Evolutionary conservation across 2,329 filamentous ascomycete genomes (phyloP).

Genomic region (Byssochlamys sp.): DNA sequence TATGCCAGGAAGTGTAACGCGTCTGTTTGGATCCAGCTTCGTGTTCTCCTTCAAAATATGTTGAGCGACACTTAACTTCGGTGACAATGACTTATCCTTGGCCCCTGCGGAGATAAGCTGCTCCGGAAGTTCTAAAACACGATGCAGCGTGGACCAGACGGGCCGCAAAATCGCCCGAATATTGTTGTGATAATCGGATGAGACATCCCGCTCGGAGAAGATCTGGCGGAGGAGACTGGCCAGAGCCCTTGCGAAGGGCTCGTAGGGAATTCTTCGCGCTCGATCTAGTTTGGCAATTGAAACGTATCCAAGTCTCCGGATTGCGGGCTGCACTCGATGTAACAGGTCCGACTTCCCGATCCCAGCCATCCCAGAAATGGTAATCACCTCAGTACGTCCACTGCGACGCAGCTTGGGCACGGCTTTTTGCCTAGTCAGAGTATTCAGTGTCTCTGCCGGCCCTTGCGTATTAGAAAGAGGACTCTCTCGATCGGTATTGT

Average conservation of each 20-base stretch:
- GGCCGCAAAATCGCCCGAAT: slow-evolving; percentile 47
- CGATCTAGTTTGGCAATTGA: slow-evolving; percentile 53
- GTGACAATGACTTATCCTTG: slow-evolving; percentile 24
- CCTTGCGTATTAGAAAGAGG: slow-evolving; percentile 23
- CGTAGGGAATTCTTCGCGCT: slow-evolving; percentile 50
- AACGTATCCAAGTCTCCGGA: slow-evolving; percentile 52
- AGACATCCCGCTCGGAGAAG: slow-evolving; percentile 55
- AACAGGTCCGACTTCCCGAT: slow-evolving; percentile 53
- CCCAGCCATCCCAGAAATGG: slow-evolving; percentile 48
- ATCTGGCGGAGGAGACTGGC: slow-evolving; percentile 54
- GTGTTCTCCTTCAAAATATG: slow-evolving; percentile 22
- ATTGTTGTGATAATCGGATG: slow-evolving; percentile 51
- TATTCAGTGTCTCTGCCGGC: slow-evolving; percentile 22
- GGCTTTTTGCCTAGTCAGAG: slow-evolving; percentile 30
- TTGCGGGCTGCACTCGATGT: slow-evolving; percentile 48
- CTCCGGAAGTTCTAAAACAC: slow-evolving; percentile 55
- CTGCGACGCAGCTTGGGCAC: slow-evolving; percentile 42
- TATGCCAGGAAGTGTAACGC: slow-evolving; percentile 22
- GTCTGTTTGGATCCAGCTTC: slow-evolving; percentile 22
- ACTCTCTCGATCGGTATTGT: slow-evolving; percentile 29
- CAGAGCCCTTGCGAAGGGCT: slow-evolving; percentile 52
- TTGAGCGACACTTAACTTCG: slow-evolving; percentile 18
- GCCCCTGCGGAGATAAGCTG: slow-evolving; percentile 45
- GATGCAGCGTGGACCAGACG: slow-evolving; percentile 49
- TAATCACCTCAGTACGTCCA: slow-evolving; percentile 52